phyloP scores from a whole-genome alignment of 805 yeast species.

The Torulaspora delbrueckii region DNA sequence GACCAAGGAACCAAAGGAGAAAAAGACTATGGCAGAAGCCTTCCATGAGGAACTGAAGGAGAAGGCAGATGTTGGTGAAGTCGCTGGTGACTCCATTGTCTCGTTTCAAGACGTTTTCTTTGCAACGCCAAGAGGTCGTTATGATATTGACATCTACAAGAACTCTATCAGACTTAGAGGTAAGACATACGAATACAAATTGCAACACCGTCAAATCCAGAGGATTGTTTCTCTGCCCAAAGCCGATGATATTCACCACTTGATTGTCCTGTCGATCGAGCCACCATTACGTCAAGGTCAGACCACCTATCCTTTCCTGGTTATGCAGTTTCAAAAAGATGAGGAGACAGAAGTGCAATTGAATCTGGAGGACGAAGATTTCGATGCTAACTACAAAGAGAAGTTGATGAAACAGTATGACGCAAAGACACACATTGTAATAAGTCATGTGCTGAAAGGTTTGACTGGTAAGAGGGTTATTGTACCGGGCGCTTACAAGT shows the following conservation, averaged over 20 bases:
- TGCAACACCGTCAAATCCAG: constrained; percentile 85
- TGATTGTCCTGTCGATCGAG: constrained; percentile 83
- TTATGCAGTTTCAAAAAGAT: constrained; percentile 81
- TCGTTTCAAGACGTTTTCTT: constrained; percentile 87
- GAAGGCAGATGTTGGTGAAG: constrained; percentile 90
- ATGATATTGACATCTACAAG: constrained; percentile 91
- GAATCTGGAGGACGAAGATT: constrained; percentile 79
- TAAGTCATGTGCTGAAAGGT: constrained; percentile 85
- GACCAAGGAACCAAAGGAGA: constrained; percentile 18
- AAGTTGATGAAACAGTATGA: constrained; percentile 71
- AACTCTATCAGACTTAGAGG: constrained; percentile 88
- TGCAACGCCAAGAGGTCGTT: constrained; percentile 97
- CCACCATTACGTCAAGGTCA: constrained; percentile 99
- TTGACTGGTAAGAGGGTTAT: constrained; percentile 81
- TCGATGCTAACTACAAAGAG: constrained; percentile 66
- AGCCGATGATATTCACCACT: constrained; percentile 87
- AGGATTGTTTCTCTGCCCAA: constrained; percentile 89
- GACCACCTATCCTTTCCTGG: constrained; percentile 89
- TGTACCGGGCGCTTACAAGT: constrained; percentile 75
- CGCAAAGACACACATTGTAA: constrained; percentile 78
- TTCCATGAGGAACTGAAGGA: constrained; percentile 91
- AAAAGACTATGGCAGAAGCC: constrained; percentile 67
- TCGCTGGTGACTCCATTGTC: constrained; percentile 90
- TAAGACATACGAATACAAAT: constrained; percentile 94
- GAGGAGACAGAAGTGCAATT: constrained; percentile 90